Evolutionary conservation across 805 yeast species (phyloP).

Genomic region (Cyberlindnera petersonii): DNA sequence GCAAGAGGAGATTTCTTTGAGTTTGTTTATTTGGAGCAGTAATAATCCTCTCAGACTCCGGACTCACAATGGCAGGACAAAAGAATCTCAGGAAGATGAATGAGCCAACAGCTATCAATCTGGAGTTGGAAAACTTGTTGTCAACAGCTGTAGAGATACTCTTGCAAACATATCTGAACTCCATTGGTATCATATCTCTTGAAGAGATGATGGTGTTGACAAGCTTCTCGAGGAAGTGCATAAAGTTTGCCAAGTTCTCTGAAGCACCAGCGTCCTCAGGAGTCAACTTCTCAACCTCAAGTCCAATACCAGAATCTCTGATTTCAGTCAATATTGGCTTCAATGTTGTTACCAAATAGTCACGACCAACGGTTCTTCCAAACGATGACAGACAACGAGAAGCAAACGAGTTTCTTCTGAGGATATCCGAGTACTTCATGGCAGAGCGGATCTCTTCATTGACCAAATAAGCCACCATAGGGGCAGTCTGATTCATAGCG

Average conservation of each 20-base stretch:
- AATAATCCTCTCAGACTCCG: conserved; percentile 49
- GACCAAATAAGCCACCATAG: conserved; percentile 51
- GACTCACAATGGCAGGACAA: conserved; percentile 89
- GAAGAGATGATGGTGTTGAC: conserved; percentile 59
- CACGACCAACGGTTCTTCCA: conserved; percentile 62
- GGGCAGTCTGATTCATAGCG: conserved; percentile 38
- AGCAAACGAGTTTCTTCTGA: conserved; percentile 78
- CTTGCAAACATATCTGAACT: conserved; percentile 67
- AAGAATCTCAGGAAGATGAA: conserved; percentile 76
- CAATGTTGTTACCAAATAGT: conserved; percentile 50
- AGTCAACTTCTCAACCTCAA: conserved; percentile 60
- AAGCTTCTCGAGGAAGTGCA: conserved; percentile 50
- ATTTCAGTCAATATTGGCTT: conserved; percentile 55
- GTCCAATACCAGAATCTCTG: conserved; percentile 43
- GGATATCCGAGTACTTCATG: conserved; percentile 62
- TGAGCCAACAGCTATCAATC: conserved; percentile 75
- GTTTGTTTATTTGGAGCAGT: conserved; percentile 37
- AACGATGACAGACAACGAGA: conserved; percentile 71
- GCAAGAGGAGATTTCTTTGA: conserved; percentile 65
- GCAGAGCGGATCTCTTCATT: conserved; percentile 59
- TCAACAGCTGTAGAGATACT: conserved; percentile 56
- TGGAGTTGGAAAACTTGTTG: conserved; percentile 61
- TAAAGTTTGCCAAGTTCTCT: conserved; percentile 43
- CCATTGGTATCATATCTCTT: conserved; percentile 57
- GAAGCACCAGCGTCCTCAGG: conserved; percentile 37